Evolutionary conservation across 139 green algal species (phyloP), one percentile per base, ranked within the genome.

Genomic region (Volvox africanus): DNA sequence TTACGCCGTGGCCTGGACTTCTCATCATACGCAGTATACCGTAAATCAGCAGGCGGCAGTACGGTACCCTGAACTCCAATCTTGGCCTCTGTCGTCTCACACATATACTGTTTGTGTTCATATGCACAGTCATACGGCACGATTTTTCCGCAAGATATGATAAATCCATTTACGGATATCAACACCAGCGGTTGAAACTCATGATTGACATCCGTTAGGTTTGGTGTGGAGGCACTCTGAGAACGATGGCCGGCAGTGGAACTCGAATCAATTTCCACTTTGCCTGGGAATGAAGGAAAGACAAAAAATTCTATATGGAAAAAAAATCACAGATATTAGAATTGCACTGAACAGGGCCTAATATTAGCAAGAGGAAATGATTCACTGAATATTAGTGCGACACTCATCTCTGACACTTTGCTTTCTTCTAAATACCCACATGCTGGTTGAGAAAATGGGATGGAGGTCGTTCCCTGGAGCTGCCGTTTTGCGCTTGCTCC

Each of bases 111-210:
- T 24, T 82, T 55, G 32, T 32, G 76, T 17, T 36, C 65, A 11
- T 67, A 65, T 11, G 77, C 69, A 9, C 6, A 2, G 19, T 89
- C 84, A 71, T 50, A 71, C 26, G 86, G 86, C 13, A 90, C 86
- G n/a, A 90, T 62, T 71, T 62, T 83, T 22, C 86, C 33, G 50
- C 30, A 62, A 22, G 61, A 71, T 0, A 44, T 69, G 0, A 75
- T 22, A 1, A 90, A 24, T 36, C 22, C 86, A 61, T 14, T 26
- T 0, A 61, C 71, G 2, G 71, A 75, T 26, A 90, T 55, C 2
- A 90, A 61, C 26, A 35, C 30, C 20, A 83, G 14, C 0, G 86
- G 86, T 18, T n/a, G 85, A 36, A 78, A n/a, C 30, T 61, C 30
- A 61, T 24, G 61, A 35, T 36, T 68, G 18, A 35, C 13, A 36